Conservation (phyloP, 305 asterid genomes). For the Rubia balearica region DNA sequence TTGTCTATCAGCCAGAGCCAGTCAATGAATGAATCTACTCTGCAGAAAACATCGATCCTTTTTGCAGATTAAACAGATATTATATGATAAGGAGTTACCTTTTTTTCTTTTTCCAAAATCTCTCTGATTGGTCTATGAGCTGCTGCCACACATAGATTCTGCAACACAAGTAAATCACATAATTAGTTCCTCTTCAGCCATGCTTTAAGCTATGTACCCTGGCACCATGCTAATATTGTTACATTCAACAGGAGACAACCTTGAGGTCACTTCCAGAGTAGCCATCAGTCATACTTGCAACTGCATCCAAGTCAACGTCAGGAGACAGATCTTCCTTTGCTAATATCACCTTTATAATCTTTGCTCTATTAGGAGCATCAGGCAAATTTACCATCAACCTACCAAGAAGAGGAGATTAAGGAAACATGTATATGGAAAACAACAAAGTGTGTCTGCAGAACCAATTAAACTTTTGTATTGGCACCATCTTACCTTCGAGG, state of each 20-base stretch:
- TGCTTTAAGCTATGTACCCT: neutral
- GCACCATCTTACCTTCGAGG: conserved; percentile 31
- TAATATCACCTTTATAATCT: conserved; percentile 37
- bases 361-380: conserved; percentile 43
- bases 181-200: neutral
- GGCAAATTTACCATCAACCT: conserved; percentile 54
- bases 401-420: conserved; percentile 12
- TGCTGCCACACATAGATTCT: conserved; percentile 68
- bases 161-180: conserved; percentile 14
- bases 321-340: conserved; percentile 40
- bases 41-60: neutral
- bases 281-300: conserved; percentile 41
- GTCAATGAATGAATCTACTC: neutral
- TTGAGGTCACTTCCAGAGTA: conserved; percentile 49
- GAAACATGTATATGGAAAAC: neutral
- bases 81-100: conserved; percentile 25
- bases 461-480: neutral
- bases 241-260: conserved; percentile 21
- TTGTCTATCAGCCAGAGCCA: neutral
- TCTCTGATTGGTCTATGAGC: conserved; percentile 54
- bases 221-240: neutral
- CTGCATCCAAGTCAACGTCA: conserved; percentile 30
- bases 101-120: conserved; percentile 39
- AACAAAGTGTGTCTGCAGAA: neutral
- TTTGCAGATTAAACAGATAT: neutral